Base-by-base conservation (phyloP, 164 flowering plant genomes). In the Vitis labrusca region DNA sequence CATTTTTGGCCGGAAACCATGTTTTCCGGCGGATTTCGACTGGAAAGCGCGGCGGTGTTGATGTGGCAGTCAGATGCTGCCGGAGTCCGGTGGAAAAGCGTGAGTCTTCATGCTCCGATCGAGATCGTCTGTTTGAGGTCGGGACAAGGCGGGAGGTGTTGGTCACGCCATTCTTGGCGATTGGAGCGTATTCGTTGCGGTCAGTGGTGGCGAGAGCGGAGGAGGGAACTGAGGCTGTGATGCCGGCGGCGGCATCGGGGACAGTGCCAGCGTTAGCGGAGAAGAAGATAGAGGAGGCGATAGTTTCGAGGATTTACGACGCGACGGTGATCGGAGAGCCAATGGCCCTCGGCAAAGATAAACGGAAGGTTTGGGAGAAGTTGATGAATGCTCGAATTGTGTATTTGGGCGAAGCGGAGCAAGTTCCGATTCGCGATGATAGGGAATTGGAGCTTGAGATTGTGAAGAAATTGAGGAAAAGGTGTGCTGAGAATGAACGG, bases 351-450 rank as follows among this genome's bases (percentile, higher is more conserved):
- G 99, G 98, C 72, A 95, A 91, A 79, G 99, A 92, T 59, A 90
- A 81, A 88, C 69, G 75, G 51, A 91, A 78, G 78, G 92, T 91
- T 59, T 95, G 97, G 99, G 99, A 95, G 85, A 94, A 95, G 92
- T 54, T 95, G 77, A 80, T 90, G 94, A 84, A 79, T 67, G 92
- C 91, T 30, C 71, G 94, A 74, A 61, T 95, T 68, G 91, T 95
- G 66, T 95, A 91, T 78, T 76, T 95, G 59, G 99, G 99, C 12
- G 99, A 95, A 76, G 97, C 99, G 0, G 99, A 95, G 84, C 97
- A 88, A 63, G 99, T 95, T 27, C 99, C 99, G 13, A 82, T 71
- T 10, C 77, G 77, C 1, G 99, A 91, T 67, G 99, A 95, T 74
- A 88, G 82, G 78, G 98, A 85, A 12, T 68, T 95, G 80, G 99